Evolutionary conservation across 371 early-diverging fungal genomes (phyloP).

Genomic region (Mucor mucedo): DNA sequence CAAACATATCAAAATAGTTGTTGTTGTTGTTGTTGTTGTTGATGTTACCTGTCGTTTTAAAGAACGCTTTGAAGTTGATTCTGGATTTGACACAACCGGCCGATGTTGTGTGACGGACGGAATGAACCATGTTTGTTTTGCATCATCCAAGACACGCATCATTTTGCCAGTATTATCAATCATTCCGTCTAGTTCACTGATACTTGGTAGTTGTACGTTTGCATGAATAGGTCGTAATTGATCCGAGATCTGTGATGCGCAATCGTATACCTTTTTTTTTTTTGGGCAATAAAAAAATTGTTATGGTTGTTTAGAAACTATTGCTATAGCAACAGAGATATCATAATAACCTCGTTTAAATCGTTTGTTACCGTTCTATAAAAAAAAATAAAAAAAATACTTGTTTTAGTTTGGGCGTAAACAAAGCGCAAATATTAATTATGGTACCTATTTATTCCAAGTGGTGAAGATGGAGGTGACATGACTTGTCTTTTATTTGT

Average conservation of each 20-base stretch:
- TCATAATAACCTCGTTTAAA: neutral
- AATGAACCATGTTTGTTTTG: slow-evolving; percentile 7
- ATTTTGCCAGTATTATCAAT: slow-evolving; percentile 7
- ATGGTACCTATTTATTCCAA: neutral
- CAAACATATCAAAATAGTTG: neutral
- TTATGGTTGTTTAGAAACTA: neutral
- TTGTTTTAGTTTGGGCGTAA: neutral
- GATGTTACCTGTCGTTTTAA: slow-evolving; percentile 17
- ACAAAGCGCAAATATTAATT: neutral
- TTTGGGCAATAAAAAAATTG: neutral
- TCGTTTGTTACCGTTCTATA: neutral
- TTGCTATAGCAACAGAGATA: neutral
- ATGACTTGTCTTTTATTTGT: neutral
- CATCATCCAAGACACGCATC: slow-evolving; percentile 10
- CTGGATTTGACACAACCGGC: neutral
- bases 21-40: neutral
- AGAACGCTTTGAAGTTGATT: slow-evolving; percentile 11
- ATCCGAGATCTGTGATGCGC: slow-evolving; percentile 2
- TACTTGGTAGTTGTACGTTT: slow-evolving; percentile 16
- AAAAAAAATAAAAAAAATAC: neutral
- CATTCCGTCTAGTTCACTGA: slow-evolving; percentile 19
- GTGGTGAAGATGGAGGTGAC: neutral
- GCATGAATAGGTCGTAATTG: slow-evolving; percentile 13
- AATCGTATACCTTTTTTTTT: slow-evolving; percentile 4
- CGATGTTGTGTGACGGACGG: slow-evolving; percentile 5